phyloP scores from a whole-genome alignment of 208 protist genomes.

The Trypanosoma boissoni region DNA sequence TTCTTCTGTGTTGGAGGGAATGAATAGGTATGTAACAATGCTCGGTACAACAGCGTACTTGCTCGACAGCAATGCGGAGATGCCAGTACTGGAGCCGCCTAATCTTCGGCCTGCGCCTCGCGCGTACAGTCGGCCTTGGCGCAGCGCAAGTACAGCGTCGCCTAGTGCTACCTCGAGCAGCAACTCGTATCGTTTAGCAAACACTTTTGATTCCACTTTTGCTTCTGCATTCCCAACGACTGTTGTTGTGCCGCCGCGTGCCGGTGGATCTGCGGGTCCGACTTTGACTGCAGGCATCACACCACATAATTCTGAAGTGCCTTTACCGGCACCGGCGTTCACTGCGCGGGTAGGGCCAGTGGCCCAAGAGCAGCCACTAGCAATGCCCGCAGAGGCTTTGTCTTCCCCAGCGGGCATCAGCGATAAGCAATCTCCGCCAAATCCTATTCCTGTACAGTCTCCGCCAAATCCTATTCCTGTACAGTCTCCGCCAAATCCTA shows the following conservation, averaged over 20 bases:
- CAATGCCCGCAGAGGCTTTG: no score
- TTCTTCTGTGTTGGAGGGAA: neutral
- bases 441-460: no score
- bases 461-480: no score
- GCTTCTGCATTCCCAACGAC: constrained; percentile 6
- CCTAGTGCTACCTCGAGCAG: neutral
- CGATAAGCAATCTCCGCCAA: no score
- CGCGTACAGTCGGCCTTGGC: neutral
- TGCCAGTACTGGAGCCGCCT: neutral
- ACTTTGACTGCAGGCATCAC: no score
- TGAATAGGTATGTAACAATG: constrained; percentile 9
- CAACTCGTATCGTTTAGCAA: no score
- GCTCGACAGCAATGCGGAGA: neutral
- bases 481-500: no score
- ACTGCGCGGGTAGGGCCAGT: no score
- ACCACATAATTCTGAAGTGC: neutral
- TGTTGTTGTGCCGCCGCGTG: constrained; percentile 9
- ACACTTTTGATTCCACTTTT: neutral
- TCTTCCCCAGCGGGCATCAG: no score
- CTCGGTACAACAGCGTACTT: constrained; percentile 19
- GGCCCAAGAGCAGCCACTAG: no score
- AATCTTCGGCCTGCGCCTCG: neutral
- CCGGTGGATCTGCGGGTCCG: neutral
- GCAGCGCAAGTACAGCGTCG: neutral
- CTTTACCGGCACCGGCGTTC: no score